phyloP scores from a whole-genome alignment of 441 rosid genomes.

The Euphorbia celastroides region DNA sequence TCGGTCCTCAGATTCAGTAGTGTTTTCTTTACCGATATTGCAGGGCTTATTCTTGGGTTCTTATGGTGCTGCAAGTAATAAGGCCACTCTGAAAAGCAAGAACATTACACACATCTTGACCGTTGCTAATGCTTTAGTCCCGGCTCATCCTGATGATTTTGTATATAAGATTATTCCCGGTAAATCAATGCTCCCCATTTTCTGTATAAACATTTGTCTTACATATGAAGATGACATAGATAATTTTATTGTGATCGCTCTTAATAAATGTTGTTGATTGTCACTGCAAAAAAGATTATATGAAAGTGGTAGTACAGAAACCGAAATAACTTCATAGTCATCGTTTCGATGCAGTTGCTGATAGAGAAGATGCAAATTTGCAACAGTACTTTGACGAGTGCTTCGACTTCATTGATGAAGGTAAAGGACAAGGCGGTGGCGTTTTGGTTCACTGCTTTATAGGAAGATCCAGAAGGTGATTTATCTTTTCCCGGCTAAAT shows the following conservation, averaged over 20 bases:
- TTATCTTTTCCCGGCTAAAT: constrained; percentile 10
- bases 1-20: neutral
- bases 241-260: too few species aligned
- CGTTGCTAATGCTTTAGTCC: constrained; percentile 33
- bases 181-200: constrained; percentile 11
- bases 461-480: constrained; percentile 75
- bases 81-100: constrained; percentile 33
- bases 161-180: constrained; percentile 37
- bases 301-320: neutral
- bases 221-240: neutral
- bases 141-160: constrained; percentile 37
- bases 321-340: constrained; percentile 6
- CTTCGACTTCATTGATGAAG: constrained; percentile 60
- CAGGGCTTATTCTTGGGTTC: constrained; percentile 60
- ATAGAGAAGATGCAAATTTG: constrained; percentile 54
- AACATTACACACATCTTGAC: constrained; percentile 47
- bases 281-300: neutral
- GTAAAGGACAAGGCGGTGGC: constrained; percentile 52
- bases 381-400: constrained; percentile 62
- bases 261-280: neutral
- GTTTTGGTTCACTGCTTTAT: constrained; percentile 75
- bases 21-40: neutral
- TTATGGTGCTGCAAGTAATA: constrained; percentile 39
- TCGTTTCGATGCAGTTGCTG: constrained; percentile 37
- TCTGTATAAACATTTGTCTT: neutral